Conservation (phyloP, 306 rosid genomes). For the Quercus ilex region DNA sequence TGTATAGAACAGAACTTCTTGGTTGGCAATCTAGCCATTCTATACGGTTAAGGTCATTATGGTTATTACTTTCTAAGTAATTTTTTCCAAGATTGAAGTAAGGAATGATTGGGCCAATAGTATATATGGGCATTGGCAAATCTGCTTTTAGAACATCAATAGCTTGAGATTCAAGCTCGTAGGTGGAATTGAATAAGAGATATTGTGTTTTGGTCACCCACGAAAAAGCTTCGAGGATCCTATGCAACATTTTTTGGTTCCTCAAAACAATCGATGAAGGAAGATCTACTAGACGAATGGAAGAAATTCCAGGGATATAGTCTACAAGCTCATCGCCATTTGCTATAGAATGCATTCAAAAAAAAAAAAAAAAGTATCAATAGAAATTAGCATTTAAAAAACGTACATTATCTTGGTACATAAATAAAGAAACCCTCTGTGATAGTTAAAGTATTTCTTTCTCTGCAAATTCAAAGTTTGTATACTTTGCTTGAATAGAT, state of each 20-base stretch:
- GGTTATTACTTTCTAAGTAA: neutral
- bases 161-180: constrained; percentile 40
- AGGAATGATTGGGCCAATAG: constrained; percentile 50
- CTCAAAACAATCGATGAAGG: neutral
- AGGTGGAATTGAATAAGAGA: constrained; percentile 31
- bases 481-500: too few species aligned
- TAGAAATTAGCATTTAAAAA: neutral
- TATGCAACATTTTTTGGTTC: neutral
- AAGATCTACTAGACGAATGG: constrained; percentile 18
- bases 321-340: constrained; percentile 21
- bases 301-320: constrained; percentile 31
- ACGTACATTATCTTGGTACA: too few species aligned
- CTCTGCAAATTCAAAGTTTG: too few species aligned
- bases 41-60: constrained; percentile 7
- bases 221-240: constrained; percentile 7
- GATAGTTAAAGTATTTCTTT: too few species aligned
- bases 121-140: constrained; percentile 32
- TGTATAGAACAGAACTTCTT: constrained; percentile 39
- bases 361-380: too few species aligned
- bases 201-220: constrained; percentile 38
- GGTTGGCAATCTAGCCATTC: constrained; percentile 51
- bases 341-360: neutral
- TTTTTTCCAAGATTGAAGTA: constrained; percentile 5
- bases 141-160: constrained; percentile 29
- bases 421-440: too few species aligned